Conservation (phyloP, 2,329 filamentous ascomycete genomes). For the Pestalotiopsis sp. region DNA sequence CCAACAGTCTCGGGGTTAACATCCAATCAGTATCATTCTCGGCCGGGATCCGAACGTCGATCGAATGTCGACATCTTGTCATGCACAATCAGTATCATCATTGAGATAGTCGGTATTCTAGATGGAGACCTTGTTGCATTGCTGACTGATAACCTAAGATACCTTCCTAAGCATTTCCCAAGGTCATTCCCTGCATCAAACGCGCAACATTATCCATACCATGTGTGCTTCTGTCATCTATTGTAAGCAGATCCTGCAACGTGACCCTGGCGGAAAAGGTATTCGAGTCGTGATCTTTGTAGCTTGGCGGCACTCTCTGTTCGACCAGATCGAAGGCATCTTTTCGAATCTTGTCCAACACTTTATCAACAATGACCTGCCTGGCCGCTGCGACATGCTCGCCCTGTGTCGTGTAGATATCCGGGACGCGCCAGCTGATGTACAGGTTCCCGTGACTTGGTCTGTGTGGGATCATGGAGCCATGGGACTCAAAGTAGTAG, state of each 20-base stretch:
- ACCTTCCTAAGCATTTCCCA: background rate
- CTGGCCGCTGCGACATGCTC: background rate
- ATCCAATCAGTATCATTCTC: no score
- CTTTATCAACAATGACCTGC: constrained; percentile 9
- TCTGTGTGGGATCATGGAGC: constrained; percentile 13
- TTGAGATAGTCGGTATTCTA: background rate
- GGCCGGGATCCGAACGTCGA: no score
- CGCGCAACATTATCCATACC: background rate
- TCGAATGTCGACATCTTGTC: no score
- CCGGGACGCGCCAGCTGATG: constrained; percentile 18
- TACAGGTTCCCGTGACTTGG: constrained; percentile 22
- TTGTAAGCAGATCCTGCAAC: background rate
- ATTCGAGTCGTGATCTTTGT: constrained; percentile 1
- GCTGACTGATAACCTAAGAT: background rate
- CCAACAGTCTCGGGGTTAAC: no score
- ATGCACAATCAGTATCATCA: no score
- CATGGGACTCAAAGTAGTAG: constrained; percentile 19
- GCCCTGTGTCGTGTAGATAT: constrained; percentile 9
- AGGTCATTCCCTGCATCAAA: background rate
- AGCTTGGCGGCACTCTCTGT: background rate
- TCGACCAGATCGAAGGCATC: constrained; percentile 9
- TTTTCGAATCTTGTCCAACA: constrained; percentile 8
- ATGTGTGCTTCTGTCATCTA: background rate
- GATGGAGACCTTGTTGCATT: background rate
- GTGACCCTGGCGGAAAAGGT: background rate